A percentile compares a stretch with the other conserved stretches of the same genome.
These are phyloP conservation scores for Nigrospora sphaerica DNA, from an alignment of 2,329 filamentous ascomycete genomes.

Conservation along the genomic window DNA sequence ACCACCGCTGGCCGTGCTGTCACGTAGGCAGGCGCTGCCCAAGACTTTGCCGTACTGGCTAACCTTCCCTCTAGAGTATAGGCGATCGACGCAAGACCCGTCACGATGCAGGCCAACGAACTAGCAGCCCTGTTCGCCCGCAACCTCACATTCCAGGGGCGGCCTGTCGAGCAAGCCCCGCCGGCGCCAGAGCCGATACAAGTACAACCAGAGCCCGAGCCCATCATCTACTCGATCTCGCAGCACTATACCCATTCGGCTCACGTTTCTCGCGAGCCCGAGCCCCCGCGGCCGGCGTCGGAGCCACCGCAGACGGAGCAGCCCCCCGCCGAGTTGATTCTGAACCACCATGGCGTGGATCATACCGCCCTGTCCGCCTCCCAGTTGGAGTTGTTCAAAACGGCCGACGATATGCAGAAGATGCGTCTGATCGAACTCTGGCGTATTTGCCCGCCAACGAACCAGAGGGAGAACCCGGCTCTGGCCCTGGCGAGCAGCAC, in stretches of 20 bases:
- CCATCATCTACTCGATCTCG: constrained; percentile 65
- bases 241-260: constrained; percentile 81
- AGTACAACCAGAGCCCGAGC: constrained; percentile 23
- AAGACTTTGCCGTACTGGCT: no score
- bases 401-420: constrained; percentile 65
- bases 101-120: constrained; percentile 62
- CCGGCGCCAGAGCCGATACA: constrained; percentile 22
- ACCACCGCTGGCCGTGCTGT: no score
- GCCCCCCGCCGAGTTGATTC: constrained; percentile 47
- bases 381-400: constrained; percentile 72
- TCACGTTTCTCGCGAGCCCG: constrained; percentile 46
- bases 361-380: constrained; percentile 61
- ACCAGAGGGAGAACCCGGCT: constrained; percentile 43
- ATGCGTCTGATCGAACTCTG: constrained; percentile 75
- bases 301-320: constrained; percentile 42
- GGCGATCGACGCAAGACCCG: constrained; percentile 8
- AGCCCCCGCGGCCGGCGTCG: constrained; percentile 38
- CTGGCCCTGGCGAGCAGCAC: constrained; percentile 46
- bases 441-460: constrained; percentile 69
- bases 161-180: constrained; percentile 15
- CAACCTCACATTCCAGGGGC: constrained; percentile 57
- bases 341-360: constrained; percentile 63
- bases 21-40: no score
- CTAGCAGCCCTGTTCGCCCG: constrained; percentile 73
- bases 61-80: neutral